Evolutionary conservation across 2,329 filamentous ascomycete species (phyloP), one percentile per base, ranked within the genome.

Genomic region (Parascedosporium putredinis): DNA sequence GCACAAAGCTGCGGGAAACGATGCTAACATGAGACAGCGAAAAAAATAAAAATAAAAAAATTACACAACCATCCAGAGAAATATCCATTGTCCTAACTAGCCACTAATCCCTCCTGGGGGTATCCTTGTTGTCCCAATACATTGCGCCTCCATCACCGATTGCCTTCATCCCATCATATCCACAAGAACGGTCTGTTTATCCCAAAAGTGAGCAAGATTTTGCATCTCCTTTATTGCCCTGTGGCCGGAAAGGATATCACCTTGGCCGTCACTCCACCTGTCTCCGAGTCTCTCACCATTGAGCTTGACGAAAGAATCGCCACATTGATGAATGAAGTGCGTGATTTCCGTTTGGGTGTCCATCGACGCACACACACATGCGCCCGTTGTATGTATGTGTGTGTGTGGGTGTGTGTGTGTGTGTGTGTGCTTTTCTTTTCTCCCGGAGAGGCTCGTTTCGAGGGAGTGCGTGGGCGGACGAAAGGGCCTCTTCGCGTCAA

Each of bases 401-500:
- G 33, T 14, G 33, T 36, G 33, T 36, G 33, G 33, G 33, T 36
- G 20, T 36, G 33, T 36, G 33, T 36, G 33, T 9, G 33, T 36
- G 33, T 36, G n/a, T n/a, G n/a, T n/a, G n/a, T n/a, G n/a, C n/a
- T n/a, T n/a, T n/a, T n/a, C n/a, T n/a, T n/a, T n/a, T n/a, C n/a
- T n/a, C n/a, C n/a, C n/a, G n/a, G n/a, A n/a, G n/a, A n/a, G n/a
- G n/a, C n/a, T n/a, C n/a, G n/a, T n/a, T n/a, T n/a, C n/a, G n/a
- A n/a, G n/a, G n/a, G n/a, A n/a, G n/a, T n/a, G n/a, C n/a, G n/a
- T n/a, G n/a, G n/a, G 27, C 46, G 49, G 33, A 54, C n/a, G 51
- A 14, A 54, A 53, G 27, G 48, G 51, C 40, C 47, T 44, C n/a
- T n/a, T n/a, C 50, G 43, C 14, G 54, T 27, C 23, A 42, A 53